Base-by-base conservation (phyloP, 495 filamentous ascomycete species). In the Penicillium desertorum region DNA sequence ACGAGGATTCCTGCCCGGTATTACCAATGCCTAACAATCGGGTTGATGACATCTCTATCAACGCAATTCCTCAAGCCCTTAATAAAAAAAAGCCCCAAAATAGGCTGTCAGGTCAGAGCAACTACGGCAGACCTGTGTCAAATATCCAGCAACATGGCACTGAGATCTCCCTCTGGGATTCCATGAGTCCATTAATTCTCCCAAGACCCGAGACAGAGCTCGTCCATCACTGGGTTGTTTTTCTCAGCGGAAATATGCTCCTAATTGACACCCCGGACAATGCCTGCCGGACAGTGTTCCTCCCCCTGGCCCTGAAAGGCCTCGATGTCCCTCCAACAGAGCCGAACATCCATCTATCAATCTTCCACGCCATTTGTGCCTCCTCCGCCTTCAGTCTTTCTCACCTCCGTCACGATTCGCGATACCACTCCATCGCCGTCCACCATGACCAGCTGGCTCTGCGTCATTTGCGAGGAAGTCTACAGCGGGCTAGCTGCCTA, bases 341-440 rank as follows among this genome's bases (percentile, higher is more conserved):
- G 30, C 43, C 66, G 1, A 66, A 57, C 34, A 69, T 66, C 4
- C 59, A 69, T 41, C 63, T 59, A 20, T 63, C 66, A 0, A 62
- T 69, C n/a, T 66, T 66, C 25, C 66, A 69, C 29, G 66, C 63
- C 30, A 73, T 76, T 5, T 62, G 62, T 16, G 73, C 61, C 37
- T 76, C 76, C 1, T 62, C 66, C 19, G 61, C 66, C 3, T 69
- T 69, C 30, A 69, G 66, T 36, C 58, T 69, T 8, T 66, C 52
- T 22, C 66, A 66, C 29, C 56, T 69, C 16, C 58, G 63, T 29
- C 53, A 51, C 3, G 54, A 69, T 37, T 32, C 53, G 4, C 61
- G 47, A 27, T 69, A 66, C 44, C 66, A 66, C 29, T 70, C 67
- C 30, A 22, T 71, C 5, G 67, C 62, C 6, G 61, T 60, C 47